Base-by-base conservation (phyloP, 768 basidiomycete genomes). In the Pleurotus djamor region DNA sequence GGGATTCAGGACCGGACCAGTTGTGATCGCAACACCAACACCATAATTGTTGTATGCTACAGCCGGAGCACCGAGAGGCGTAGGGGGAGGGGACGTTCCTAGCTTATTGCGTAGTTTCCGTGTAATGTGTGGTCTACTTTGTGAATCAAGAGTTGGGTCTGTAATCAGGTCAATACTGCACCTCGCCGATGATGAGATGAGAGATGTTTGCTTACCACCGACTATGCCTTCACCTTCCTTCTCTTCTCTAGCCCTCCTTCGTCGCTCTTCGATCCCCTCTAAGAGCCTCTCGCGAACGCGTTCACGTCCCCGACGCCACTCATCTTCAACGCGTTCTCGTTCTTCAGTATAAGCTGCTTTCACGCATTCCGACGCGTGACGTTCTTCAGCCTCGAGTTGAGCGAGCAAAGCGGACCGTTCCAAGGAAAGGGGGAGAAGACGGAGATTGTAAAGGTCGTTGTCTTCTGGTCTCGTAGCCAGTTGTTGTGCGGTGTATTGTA, bases 141-240 rank as follows among this genome's bases (percentile, higher is more conserved):
- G 88, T 2, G 86, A 79, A 68, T 94, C 92, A 43, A 92, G 77
- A 4, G 85, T 80, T 28, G 86, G 82, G 65, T 94, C 91, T 91
- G 69, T 17, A 34, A 55, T 45, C 21, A 51, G 56, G 21, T 28
- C 21, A 28, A 28, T 28, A 28, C 21, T 28, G 3, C 21, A 3
- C 1, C 21, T 28, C 21, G 21, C 1, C 3, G 21, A 28, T 28
- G 1, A 28, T 28, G 21, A 28, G 2, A 28, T 28, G 21, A 28
- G 21, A n/a, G 48, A 54, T 49, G 55, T 41, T 56, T 34, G 75
- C 82, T 58, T 50, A 87, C 84, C 88, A 56, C 85, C 86, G 44
- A 83, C 79, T 13, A 84, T 86, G n/a, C 89, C 91, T 65, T 94
- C 92, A 61, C 91, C 90, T 60, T 94, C 92, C 68, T 93, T 94